Base-by-base conservation (phyloP, 768 basidiomycete species). In the Mycena sanguinolenta region DNA sequence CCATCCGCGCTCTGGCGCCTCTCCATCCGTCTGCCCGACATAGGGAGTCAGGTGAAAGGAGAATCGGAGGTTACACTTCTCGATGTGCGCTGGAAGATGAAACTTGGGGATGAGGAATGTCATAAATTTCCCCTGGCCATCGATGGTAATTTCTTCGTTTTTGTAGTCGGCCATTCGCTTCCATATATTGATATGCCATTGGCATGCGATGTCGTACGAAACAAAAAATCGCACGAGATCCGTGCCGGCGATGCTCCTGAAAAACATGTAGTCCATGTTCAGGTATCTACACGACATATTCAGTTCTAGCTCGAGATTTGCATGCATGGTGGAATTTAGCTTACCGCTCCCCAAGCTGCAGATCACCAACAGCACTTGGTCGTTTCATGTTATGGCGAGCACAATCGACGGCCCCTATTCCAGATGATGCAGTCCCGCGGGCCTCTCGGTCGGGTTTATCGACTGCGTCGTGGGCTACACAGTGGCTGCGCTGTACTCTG, bases 1-100 rank as follows among this genome's bases (percentile, higher is more conserved):
- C 73, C 76, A 79, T 0, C 82, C 82, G n/a, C 83, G 80, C 39
- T 79, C 74, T 0, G 75, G 66, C 0, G 74, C 73, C 62, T 86
- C 84, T 0, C 77, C 81, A 2, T 78, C 75, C 12, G 83, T 76
- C 23, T 83, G 80, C n/a, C 82, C 84, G 49, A 83, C 83, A 21
- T 75, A 25, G 30, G 58, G 68, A 23, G 66, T 74, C 38, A 69
- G 71, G 52, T 79, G 77, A 55, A 81, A 75, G 1, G 75, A 78
- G 57, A 68, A 23, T 13, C 34, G n/a, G 38, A 44, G 46, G n/a
- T 67, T 71, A 39, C 76, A 77, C 10, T 53, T 38, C 9, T 64
- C 60, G 5, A 55, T 61, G 61, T 77, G 79, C 0, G 77, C 78
- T 0, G 74, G 70, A 6, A 77, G 49, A 46, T 78, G 77, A 46